Conservation (phyloP, 1,284 basidiomycete species). For the Afroboletus lepidellus region DNA sequence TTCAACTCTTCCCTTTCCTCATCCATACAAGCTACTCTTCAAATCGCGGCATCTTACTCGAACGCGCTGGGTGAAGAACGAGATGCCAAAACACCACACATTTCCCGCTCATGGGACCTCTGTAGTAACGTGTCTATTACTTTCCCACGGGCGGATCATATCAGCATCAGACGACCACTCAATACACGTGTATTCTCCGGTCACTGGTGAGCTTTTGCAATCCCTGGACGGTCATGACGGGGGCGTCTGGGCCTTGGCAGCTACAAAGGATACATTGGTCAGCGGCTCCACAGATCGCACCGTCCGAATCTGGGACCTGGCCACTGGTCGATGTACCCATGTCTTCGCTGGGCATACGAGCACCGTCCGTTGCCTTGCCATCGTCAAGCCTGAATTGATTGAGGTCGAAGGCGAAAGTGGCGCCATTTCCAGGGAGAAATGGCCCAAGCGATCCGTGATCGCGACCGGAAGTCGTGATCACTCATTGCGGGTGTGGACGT, state of each 20-base stretch:
- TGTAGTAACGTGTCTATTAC: constrained; percentile 92
- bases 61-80: constrained; percentile 73
- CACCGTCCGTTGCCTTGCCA: constrained; percentile 88
- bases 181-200: constrained; percentile 87
- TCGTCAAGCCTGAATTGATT: constrained; percentile 83
- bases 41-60: constrained; percentile 79
- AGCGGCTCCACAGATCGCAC: constrained; percentile 94
- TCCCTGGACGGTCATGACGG: constrained; percentile 89
- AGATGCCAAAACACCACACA: constrained; percentile 71
- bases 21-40: constrained; percentile 85
- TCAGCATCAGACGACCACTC: constrained; percentile 93
- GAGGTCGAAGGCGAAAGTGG: constrained; percentile 65
- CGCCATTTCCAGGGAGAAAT: constrained; percentile 62
- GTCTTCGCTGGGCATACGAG: constrained; percentile 92
- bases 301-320: constrained; percentile 90
- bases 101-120: constrained; percentile 86
- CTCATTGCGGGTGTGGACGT: constrained; percentile 85
- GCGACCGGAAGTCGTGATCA: constrained; percentile 93
- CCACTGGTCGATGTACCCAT: constrained; percentile 79
- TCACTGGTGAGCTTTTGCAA: constrained; percentile 71
- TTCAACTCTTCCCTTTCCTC: constrained; percentile 59
- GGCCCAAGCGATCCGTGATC: constrained; percentile 85
- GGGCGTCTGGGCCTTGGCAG: constrained; percentile 92
- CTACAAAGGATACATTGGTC: constrained; percentile 83
- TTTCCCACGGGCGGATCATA: constrained; percentile 91